Conservation (phyloP, 768 basidiomycete species). For the Lactarius psammicola region DNA sequence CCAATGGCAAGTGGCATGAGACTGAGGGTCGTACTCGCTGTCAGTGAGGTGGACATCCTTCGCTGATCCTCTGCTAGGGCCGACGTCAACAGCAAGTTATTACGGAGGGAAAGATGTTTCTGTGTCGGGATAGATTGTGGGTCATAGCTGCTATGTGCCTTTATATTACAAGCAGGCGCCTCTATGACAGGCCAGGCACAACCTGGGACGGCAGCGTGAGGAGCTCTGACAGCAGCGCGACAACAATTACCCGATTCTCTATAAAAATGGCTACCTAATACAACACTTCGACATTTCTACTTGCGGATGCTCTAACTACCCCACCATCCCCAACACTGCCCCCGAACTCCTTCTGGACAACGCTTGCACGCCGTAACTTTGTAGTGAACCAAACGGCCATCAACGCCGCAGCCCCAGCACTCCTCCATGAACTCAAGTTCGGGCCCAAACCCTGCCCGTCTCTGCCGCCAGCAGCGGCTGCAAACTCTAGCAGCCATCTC, state of each 20-base stretch:
- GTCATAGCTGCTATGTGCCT: background rate
- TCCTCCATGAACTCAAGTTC: background rate
- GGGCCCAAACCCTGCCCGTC: background rate
- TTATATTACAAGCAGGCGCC: background rate
- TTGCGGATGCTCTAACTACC: background rate
- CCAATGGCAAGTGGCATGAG: background rate
- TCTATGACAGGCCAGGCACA: too few relatives aligned
- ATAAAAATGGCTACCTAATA: too few relatives aligned
- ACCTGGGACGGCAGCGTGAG: too few relatives aligned
- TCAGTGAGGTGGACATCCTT: background rate
- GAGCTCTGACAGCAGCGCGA: too few relatives aligned
- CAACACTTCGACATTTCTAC: too few relatives aligned
- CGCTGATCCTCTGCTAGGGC: background rate
- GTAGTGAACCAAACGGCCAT: background rate
- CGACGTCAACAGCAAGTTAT: too few relatives aligned
- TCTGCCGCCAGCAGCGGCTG: too few relatives aligned
- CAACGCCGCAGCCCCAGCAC: background rate
- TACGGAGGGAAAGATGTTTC: background rate
- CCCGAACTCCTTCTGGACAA: background rate
- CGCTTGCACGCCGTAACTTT: background rate
- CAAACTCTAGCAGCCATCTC: background rate
- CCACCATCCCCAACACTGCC: background rate
- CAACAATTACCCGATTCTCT: too few relatives aligned
- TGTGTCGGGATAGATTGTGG: background rate
- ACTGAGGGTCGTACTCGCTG: background rate